Evolutionary conservation across 768 basidiomycete species (phyloP), one percentile per base, ranked within the genome.

Genomic region (Boletus tomentosulus): DNA sequence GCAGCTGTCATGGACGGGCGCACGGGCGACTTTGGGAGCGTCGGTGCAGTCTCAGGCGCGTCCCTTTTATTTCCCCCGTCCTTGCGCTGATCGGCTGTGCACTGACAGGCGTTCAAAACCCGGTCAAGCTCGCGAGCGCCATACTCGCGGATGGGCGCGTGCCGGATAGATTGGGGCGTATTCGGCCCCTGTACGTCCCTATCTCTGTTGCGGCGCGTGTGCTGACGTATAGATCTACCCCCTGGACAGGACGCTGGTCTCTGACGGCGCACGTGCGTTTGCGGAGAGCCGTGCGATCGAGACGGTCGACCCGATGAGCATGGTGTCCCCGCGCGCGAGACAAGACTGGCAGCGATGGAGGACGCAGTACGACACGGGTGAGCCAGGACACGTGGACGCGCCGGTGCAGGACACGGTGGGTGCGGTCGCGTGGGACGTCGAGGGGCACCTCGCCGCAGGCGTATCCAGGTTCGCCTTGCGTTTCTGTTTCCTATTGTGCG

Each of bases 371-470:
- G 46, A 62, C 34, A 59, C 24, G 25, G 25, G 25, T 25, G 42
- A 9, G 19, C n/a, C 4, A 19, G 38, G 42, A 4, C 5, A 43
- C 22, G 12, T 27, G 62, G 55, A 72, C 71, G 56, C 38, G 50
- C 74, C 42, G 39, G 2, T 83, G 50, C 86, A 90, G 62, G 90
- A 92, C 65, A 92, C 90, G 0, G 90, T 92, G 6, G 90, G 90
- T 15, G 89, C 88, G n/a, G 75, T 89, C 34, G 82, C 74, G 13
- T 82, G 78, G 68, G 75, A 78, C 57, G 60, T 63, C 1, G 54
- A 61, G 28, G 77, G 71, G 4, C 73, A 75, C 15, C 61, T 84
- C 50, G 82, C 85, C 12, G 82, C 86, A n/a, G 88, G 88, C 2
- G 87, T 89, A 15, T 91, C 88, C 30, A 89, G 86, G 86, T 82